Conservation (phyloP, 768 basidiomycete genomes). For the Termitomyces bulborhizus region DNA sequence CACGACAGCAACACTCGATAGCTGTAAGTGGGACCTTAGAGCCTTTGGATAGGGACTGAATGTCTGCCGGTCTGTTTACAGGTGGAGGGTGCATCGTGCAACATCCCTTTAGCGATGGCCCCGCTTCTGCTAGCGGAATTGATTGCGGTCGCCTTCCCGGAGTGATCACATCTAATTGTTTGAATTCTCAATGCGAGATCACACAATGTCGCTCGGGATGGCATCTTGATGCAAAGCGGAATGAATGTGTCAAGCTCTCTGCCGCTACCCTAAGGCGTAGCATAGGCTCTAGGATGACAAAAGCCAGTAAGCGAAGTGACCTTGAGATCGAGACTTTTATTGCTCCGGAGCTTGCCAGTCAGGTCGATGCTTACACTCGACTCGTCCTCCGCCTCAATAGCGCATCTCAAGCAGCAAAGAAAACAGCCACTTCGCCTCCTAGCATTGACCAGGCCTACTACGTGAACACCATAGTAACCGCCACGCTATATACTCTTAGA, state of each 20-base stretch:
- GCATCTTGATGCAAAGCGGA: slow-evolving; percentile 15
- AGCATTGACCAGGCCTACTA: slow-evolving; percentile 12
- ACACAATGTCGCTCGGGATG: slow-evolving; percentile 23
- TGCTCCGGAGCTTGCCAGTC: slow-evolving; percentile 12
- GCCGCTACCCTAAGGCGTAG: slow-evolving; percentile 5
- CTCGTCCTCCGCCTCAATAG: slow-evolving; percentile 16
- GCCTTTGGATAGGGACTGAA: background rate
- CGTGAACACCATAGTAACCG: slow-evolving; percentile 15
- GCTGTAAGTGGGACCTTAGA: slow-evolving; percentile 24
- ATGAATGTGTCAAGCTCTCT: slow-evolving; percentile 15
- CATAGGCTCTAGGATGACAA: slow-evolving; percentile 14
- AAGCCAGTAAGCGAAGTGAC: slow-evolving; percentile 7
- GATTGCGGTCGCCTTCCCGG: slow-evolving; percentile 26
- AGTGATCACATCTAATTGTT: slow-evolving; percentile 18
- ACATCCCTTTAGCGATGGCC: slow-evolving; percentile 24
- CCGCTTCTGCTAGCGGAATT: slow-evolving; percentile 12
- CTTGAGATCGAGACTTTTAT: slow-evolving; percentile 5
- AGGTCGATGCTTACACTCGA: slow-evolving; percentile 15
- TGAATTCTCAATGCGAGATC: slow-evolving; percentile 21
- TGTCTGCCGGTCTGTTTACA: slow-evolving; percentile 3
- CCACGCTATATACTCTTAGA: slow-evolving; percentile 15
- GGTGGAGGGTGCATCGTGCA: slow-evolving; percentile 35
- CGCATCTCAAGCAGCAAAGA: background rate
- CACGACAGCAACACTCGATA: slow-evolving; percentile 26
- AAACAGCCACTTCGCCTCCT: background rate